Percentiles rank a stretch among this genome's conserved stretches.
These are phyloP conservation scores for Globisporangium acanthophoron DNA, from an alignment of 352 stramenopile genomes.

Conservation along the genomic window DNA sequence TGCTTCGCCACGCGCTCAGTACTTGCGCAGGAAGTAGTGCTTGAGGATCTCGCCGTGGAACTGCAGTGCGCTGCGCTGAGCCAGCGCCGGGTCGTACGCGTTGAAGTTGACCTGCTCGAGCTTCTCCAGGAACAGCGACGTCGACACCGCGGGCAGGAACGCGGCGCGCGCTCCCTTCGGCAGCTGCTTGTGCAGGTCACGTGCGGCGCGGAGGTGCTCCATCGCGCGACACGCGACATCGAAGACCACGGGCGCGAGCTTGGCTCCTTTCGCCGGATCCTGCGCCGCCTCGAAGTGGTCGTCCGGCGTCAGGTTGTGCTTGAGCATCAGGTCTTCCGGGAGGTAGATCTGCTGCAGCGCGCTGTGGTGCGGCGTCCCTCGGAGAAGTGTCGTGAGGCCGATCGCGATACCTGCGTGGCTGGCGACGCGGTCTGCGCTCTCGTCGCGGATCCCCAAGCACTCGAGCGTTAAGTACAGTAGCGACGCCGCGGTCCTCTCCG, in stretches of 20 bases:
- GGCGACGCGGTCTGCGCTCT: conserved; percentile 69
- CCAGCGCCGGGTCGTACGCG: conserved; percentile 53
- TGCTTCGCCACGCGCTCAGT: conserved; percentile 28
- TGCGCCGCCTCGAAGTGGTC: conserved; percentile 56
- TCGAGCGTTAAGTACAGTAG: conserved; percentile 89
- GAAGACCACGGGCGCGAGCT: conserved; percentile 82
- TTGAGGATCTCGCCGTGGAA: conserved; percentile 68
- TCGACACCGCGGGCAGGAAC: conserved; percentile 69
- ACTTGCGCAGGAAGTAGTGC: conserved; percentile 73
- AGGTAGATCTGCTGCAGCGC: conserved; percentile 72
- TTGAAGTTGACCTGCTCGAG: conserved; percentile 80
- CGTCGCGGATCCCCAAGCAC: conserved; percentile 69
- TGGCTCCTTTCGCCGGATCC: conserved; percentile 51
- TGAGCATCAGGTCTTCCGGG: conserved; percentile 71
- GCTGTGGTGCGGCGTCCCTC: conserved; percentile 66
- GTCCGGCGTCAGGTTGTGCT: conserved; percentile 52
- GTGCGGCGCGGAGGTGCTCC: conserved; percentile 74
- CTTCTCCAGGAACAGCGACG: conserved; percentile 52
- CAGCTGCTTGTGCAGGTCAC: conserved; percentile 47
- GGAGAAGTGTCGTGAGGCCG: conserved; percentile 79
- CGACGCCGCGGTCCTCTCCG: conserved; percentile 86
- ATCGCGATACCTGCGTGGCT: conserved; percentile 83
- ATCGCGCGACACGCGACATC: conserved; percentile 83
- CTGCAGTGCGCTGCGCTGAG: conserved; percentile 45
- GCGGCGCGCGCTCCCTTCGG: conserved; percentile 44